Conservation (phyloP, 495 filamentous ascomycete genomes). For the Chaetomidium leptoderma region DNA sequence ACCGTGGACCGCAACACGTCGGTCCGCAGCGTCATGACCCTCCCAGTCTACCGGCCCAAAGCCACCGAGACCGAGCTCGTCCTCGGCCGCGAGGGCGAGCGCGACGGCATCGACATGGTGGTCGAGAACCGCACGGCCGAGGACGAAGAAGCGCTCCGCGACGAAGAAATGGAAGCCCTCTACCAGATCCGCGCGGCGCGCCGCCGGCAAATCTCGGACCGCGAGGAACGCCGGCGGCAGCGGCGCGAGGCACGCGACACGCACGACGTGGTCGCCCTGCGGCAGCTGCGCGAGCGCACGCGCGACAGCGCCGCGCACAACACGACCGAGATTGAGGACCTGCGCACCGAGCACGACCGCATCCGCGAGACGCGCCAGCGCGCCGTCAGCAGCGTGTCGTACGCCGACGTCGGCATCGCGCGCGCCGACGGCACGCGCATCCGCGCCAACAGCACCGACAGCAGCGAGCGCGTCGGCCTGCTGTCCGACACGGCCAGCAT, state of each 20-base stretch:
- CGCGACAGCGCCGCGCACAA: slow-evolving; percentile 36
- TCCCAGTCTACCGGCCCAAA: slow-evolving; percentile 69
- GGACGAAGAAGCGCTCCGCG: slow-evolving; percentile 73
- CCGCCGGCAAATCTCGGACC: slow-evolving; percentile 67
- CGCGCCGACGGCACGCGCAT: slow-evolving; percentile 85
- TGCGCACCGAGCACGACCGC: slow-evolving; percentile 64
- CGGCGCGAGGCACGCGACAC: slow-evolving; percentile 64
- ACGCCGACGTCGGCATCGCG: slow-evolving; percentile 79
- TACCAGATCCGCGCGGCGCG: slow-evolving; percentile 85
- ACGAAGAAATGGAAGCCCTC: slow-evolving; percentile 86
- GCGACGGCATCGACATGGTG: slow-evolving; percentile 86
- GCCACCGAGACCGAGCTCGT: slow-evolving; percentile 74
- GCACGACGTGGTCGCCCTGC: slow-evolving; percentile 61
- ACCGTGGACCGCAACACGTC: slow-evolving; percentile 75
- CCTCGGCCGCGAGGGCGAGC: slow-evolving; percentile 86
- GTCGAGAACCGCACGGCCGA: slow-evolving; percentile 59
- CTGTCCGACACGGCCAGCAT: slow-evolving; percentile 67
- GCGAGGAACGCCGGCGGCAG: slow-evolving; percentile 64
- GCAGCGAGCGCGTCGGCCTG: slow-evolving; percentile 63
- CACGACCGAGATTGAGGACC: slow-evolving; percentile 39
- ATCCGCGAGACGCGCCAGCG: slow-evolving; percentile 61
- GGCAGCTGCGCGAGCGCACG: slow-evolving; percentile 49
- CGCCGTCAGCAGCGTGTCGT: slow-evolving; percentile 77
- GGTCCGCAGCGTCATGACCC: slow-evolving; percentile 84
- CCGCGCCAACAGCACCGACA: slow-evolving; percentile 74